A percentile compares a stretch with the other conserved stretches of the same genome.
Conservation (phyloP, 257 asterid genomes). For the Hygrophila difformis region DNA sequence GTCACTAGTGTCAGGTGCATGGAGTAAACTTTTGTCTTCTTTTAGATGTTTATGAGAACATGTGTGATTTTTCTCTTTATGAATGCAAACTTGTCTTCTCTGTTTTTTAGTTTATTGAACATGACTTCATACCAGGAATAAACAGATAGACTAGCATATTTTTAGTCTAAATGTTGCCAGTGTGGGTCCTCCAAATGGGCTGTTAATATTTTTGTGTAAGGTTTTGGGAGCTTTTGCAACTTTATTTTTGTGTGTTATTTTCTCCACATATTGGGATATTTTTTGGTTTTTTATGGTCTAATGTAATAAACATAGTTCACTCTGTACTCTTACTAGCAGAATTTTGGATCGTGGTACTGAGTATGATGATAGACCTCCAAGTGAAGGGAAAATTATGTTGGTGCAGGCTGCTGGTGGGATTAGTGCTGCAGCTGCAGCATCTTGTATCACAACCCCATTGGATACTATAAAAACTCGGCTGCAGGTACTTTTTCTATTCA, state of each 20-base stretch:
- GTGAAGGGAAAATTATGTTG: conserved; percentile 40
- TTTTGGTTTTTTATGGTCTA: background rate
- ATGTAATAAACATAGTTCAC: background rate
- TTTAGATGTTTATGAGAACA: too few relatives aligned
- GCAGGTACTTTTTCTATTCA: conserved; percentile 36
- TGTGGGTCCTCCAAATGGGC: too few relatives aligned
- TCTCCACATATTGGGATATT: conserved; percentile 6
- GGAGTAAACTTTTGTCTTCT: too few relatives aligned
- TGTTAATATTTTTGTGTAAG: too few relatives aligned
- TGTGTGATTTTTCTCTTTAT: too few relatives aligned
- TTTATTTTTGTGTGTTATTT: background rate
- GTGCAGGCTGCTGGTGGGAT: conserved; percentile 83
- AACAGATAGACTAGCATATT: too few relatives aligned
- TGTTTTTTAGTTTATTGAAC: background rate
- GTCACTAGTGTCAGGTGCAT: too few relatives aligned
- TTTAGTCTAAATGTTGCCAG: too few relatives aligned
- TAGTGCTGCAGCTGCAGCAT: conserved; percentile 61
- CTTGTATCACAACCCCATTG: conserved; percentile 73
- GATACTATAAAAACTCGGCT: conserved; percentile 73
- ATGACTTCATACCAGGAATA: background rate
- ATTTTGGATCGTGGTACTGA: conserved; percentile 41
- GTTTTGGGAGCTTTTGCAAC: background rate
- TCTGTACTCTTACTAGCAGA: conserved; percentile 21
- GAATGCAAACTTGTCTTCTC: too few relatives aligned
- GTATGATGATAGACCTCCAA: conserved; percentile 29